Evolutionary conservation across 2,329 filamentous ascomycete genomes (phyloP), one percentile per base, ranked within the genome.

Genomic region (Exophiala calicioides): DNA sequence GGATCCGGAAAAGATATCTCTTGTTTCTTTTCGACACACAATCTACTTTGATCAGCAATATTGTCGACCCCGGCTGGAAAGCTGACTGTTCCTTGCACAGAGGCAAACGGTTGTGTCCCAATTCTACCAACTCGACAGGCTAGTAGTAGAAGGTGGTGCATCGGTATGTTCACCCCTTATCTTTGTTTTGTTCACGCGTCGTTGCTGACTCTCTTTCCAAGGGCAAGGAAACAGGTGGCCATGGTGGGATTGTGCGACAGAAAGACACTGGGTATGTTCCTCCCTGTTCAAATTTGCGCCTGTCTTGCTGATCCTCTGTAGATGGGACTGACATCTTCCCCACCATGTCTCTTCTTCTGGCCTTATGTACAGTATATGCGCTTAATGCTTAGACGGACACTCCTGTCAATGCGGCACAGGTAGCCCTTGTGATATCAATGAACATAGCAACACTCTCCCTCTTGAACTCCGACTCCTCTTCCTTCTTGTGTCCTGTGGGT

Each of bases 51-150:
- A n/a, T n/a, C n/a, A n/a, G n/a, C n/a, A n/a, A n/a, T n/a, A n/a
- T n/a, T n/a, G n/a, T n/a, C n/a, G n/a, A n/a, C n/a, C n/a, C n/a
- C n/a, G n/a, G n/a, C 37, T 15, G 31, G 34, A 18, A 31, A 24
- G 44, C 63, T 79, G 53, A 78, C 65, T 40, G 7, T 31, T n/a
- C 21, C 8, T 5, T 33, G 5, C 50, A 60, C 73, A 97, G 93
- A 85, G 93, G 66, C 93, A 97, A 85, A 94, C 91, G 8, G 79
- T 93, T 39, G 82, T 98, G 63, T 94, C 90, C 65, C 88, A 95
- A 66, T 97, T 97, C 72, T 97, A 88, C 73, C 87, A 96, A 71
- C 69, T 94, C 53, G 90, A 97, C 65, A 79, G 83, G 63, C 78
- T 98, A 69, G 93, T 98, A 10, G 88, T 98, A 0, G 93, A 98